Evolutionary conservation across 1,139 yeast species (phyloP).

Genomic region (Pichia sp.): DNA sequence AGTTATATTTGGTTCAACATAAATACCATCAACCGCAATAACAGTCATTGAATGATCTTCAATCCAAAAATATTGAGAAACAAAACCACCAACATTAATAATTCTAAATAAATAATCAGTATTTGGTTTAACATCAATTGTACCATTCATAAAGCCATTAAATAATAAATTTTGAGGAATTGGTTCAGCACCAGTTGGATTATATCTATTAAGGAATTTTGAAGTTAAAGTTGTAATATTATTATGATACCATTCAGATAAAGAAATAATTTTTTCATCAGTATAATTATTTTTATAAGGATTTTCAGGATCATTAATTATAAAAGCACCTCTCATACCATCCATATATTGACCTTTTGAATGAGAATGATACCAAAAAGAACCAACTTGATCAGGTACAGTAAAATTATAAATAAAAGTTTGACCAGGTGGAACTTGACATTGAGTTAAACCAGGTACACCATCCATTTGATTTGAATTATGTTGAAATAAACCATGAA

Average conservation of each 20-base stretch:
- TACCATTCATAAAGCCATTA: constrained; percentile 69
- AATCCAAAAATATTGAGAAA: constrained; percentile 76
- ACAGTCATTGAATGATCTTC: constrained; percentile 80
- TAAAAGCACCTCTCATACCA: constrained; percentile 78
- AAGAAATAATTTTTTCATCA: constrained; percentile 61
- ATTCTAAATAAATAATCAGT: constrained; percentile 75
- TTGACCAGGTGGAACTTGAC: constrained; percentile 75
- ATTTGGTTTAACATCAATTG: constrained; percentile 69
- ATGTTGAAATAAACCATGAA: constrained; percentile 87
- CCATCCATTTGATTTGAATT: constrained; percentile 79
- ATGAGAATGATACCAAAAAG: constrained; percentile 96
- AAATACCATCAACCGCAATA: constrained; percentile 77
- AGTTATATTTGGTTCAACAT: constrained; percentile 50
- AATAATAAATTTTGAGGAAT: constrained; percentile 74
- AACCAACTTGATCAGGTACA: constrained; percentile 72
- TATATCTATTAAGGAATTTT: constrained; percentile 58
- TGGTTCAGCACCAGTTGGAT: constrained; percentile 98
- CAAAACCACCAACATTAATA: constrained; percentile 79
- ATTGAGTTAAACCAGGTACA: constrained; percentile 78
- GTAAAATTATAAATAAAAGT: constrained; percentile 74
- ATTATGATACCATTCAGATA: constrained; percentile 84
- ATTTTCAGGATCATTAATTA: constrained; percentile 53
- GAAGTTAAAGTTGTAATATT: constrained; percentile 46
- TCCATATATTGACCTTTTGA: constrained; percentile 82
- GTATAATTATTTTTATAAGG: constrained; percentile 52